Conservation (phyloP, 78 protist genomes). For the Tieghemostelium lacteum region DNA sequence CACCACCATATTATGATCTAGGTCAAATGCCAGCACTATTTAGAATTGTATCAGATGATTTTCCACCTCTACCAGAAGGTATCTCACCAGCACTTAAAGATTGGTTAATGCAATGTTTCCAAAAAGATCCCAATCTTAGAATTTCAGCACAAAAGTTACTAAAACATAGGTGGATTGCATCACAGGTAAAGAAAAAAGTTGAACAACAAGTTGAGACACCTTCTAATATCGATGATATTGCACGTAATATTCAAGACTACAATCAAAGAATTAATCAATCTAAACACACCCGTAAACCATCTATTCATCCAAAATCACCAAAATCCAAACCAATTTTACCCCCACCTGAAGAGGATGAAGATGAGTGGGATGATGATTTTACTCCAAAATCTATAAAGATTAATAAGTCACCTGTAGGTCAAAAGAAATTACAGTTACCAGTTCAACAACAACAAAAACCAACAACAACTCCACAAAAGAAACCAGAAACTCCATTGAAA, state of each 20-base stretch:
- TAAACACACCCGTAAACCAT: constrained; percentile 60
- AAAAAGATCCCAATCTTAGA: constrained; percentile 92
- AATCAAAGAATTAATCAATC: constrained; percentile 65
- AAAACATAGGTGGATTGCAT: constrained; percentile 89
- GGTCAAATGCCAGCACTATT: constrained; percentile 97
- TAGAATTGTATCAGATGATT: constrained; percentile 97
- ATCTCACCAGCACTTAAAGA: constrained; percentile 88
- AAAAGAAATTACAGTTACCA: not conserved
- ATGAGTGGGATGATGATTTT: constrained; percentile 78
- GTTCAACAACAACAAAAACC: not conserved
- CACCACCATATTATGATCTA: constrained; percentile 97
- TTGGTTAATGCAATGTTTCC: constrained; percentile 92
- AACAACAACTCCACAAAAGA: not conserved
- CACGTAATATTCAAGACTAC: constrained; percentile 70
- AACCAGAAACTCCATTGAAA: constrained; percentile 28
- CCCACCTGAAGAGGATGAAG: constrained; percentile 68
- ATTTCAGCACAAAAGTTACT: constrained; percentile 87
- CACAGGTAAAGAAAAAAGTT: constrained; percentile 21
- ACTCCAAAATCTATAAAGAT: constrained; percentile 72
- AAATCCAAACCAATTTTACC: constrained; percentile 34
- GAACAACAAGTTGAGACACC: constrained; percentile 34
- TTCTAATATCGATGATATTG: constrained; percentile 74
- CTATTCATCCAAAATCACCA: constrained; percentile 66
- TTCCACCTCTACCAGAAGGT: constrained; percentile 96
- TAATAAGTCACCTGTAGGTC: not conserved